These are phyloP conservation scores for Stellera chamaejasme DNA, from an alignment of 345 rosid genomes.

Conservation along the genomic window DNA sequence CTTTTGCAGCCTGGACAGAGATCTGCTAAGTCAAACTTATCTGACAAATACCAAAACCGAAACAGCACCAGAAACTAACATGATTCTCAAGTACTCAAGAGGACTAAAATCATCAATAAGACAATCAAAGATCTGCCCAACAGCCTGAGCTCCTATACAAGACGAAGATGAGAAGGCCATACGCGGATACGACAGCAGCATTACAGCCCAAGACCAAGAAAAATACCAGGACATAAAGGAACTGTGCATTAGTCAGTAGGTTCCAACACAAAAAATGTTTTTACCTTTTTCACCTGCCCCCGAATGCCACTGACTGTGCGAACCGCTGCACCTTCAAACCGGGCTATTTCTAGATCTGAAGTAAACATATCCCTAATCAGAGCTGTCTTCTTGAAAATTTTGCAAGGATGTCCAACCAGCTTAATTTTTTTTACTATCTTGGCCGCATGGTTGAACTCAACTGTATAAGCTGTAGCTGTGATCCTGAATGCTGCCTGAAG, in stretches of 20 bases:
- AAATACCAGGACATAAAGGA: neutral
- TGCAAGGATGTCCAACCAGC: slow-evolving; percentile 84
- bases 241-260: too few relatives aligned
- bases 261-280: too few relatives aligned
- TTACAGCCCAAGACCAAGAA: slow-evolving; percentile 3
- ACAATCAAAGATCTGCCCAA: too few relatives aligned
- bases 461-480: slow-evolving; percentile 68
- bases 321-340: slow-evolving; percentile 78
- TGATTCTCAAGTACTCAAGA: neutral
- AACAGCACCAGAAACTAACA: neutral
- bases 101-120: neutral
- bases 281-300: slow-evolving; percentile 90
- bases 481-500: slow-evolving; percentile 72
- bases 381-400: slow-evolving; percentile 86
- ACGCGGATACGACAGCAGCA: too few relatives aligned
- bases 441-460: slow-evolving; percentile 80
- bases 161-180: neutral
- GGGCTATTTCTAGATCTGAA: slow-evolving; percentile 89
- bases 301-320: slow-evolving; percentile 93
- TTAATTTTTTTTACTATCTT: slow-evolving; percentile 76
- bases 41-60: neutral
- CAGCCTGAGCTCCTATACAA: too few relatives aligned
- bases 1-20: slow-evolving; percentile 60
- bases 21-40: neutral
- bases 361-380: slow-evolving; percentile 86